Percentiles rank a stretch among this genome's conserved stretches.
Evolutionary conservation across 2,329 filamentous ascomycete species (phyloP).

Genomic region (Exserohilum turcica): DNA sequence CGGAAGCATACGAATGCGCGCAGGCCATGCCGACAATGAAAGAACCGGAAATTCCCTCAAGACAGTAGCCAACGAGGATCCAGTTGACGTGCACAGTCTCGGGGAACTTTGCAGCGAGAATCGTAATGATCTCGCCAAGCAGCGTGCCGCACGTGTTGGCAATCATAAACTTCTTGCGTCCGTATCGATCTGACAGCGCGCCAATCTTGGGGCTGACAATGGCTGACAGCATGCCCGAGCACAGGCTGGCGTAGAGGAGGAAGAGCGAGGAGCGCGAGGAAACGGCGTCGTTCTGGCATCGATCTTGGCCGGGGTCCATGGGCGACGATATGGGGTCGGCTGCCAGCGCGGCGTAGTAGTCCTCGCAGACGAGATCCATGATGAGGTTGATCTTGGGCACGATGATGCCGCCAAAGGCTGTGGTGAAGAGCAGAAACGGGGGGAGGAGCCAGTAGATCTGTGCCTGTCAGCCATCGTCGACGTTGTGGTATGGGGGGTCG

Average conservation of each 20-base stretch:
- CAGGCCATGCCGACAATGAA: conserved; percentile 83
- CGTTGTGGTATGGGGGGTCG: not conserved
- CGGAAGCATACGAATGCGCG: conserved; percentile 83
- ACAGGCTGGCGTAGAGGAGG: conserved; percentile 73
- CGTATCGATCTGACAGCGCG: conserved; percentile 83
- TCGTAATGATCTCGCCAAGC: conserved; percentile 73
- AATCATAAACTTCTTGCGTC: conserved; percentile 75
- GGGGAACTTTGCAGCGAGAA: conserved; percentile 76
- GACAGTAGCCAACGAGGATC: conserved; percentile 74
- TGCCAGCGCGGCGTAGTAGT: conserved; percentile 71
- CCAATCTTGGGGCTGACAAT: conserved; percentile 83
- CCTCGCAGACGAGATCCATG: conserved; percentile 78
- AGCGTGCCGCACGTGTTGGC: conserved; percentile 77
- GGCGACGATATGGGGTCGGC: conserved; percentile 46
- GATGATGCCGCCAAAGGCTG: conserved; percentile 83
- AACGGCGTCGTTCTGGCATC: conserved; percentile 80
- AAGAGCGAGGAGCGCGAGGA: conserved; percentile 79
- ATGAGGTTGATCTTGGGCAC: conserved; percentile 90
- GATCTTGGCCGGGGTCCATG: conserved; percentile 53
- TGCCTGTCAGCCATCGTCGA: conserved; percentile 11
- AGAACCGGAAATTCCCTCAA: conserved; percentile 86
- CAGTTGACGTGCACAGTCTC: conserved; percentile 75
- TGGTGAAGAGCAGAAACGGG: conserved; percentile 79
- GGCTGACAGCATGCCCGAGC: conserved; percentile 77
- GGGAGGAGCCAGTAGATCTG: conserved; percentile 81